Evolutionary conservation across 306 rosid genomes (phyloP).

Genomic region (Lagenaria siceraria): DNA sequence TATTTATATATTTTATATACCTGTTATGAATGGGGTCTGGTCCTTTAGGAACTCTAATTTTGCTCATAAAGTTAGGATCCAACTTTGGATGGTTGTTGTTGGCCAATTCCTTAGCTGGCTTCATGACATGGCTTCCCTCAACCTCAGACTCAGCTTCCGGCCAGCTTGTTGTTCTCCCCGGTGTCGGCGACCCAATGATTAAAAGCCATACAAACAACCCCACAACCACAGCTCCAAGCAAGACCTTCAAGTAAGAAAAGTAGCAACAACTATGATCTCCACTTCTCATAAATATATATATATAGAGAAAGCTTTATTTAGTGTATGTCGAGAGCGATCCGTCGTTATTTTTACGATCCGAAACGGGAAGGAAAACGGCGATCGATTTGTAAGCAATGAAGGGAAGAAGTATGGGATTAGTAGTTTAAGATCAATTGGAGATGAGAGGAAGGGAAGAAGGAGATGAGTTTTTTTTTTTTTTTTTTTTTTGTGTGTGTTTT

Average conservation of each 20-base stretch:
- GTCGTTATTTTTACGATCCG: not conserved
- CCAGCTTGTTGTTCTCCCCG: not conserved
- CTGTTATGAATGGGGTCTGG: conserved; percentile 98
- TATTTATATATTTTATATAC: not conserved
- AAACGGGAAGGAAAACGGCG: not conserved
- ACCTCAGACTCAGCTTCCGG: not conserved
- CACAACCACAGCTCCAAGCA: not conserved
- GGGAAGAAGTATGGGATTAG: not conserved
- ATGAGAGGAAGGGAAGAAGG: not conserved
- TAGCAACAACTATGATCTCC: not conserved
- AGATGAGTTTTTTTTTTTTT: too few species aligned
- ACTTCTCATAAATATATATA: not conserved
- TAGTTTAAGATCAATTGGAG: not conserved
- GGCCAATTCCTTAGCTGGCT: not conserved
- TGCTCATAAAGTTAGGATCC: conserved; percentile 63
- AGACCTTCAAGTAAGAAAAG: not conserved
- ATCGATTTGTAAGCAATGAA: not conserved
- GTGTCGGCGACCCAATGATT: not conserved
- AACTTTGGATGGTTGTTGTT: conserved; percentile 23
- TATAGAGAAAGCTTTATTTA: too few species aligned
- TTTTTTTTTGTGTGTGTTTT: not conserved
- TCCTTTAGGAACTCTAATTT: conserved; percentile 84
- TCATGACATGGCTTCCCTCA: not conserved
- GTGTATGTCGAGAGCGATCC: not conserved
- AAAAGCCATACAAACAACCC: not conserved